A percentile compares a stretch with the other conserved stretches of the same genome.
These are phyloP conservation scores for Pichia pseudocactophila DNA, from an alignment of 805 yeast genomes.

Conservation along the genomic window DNA sequence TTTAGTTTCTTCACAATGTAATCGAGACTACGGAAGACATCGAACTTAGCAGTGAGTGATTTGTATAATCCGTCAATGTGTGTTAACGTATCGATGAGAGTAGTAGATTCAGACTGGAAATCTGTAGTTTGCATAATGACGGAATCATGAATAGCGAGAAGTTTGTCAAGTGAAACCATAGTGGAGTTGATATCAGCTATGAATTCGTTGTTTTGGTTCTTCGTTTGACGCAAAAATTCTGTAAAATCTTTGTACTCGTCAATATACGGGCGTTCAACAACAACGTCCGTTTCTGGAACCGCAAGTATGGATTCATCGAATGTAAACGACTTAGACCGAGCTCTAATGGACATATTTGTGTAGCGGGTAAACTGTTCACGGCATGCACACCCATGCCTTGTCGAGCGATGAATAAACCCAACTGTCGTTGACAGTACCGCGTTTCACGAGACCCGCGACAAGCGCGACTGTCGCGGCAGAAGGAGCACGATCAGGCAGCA, in stretches of 20 bases:
- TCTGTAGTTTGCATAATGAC: constrained; percentile 56
- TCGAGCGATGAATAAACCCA: too few species aligned
- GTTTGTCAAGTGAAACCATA: constrained; percentile 35
- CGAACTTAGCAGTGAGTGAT: constrained; percentile 41
- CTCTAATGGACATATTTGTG: not conserved
- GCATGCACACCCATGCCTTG: too few species aligned
- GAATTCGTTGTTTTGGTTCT: constrained; percentile 29
- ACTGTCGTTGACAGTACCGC: too few species aligned
- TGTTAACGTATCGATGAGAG: constrained; percentile 38
- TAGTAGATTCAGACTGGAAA: constrained; percentile 50
- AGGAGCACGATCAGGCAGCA: too few species aligned
- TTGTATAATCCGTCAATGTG: constrained; percentile 33
- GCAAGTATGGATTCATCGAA: not conserved
- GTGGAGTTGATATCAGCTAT: constrained; percentile 38
- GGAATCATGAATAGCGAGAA: constrained; percentile 44
- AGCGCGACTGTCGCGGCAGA: too few species aligned
- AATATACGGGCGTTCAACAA: constrained; percentile 11
- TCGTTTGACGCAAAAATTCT: constrained; percentile 24
- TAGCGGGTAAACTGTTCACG: too few species aligned
- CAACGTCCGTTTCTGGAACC: not conserved
- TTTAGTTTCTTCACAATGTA: constrained; percentile 59
- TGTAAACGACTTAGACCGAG: not conserved
- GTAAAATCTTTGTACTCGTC: constrained; percentile 33
- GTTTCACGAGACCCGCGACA: too few species aligned
- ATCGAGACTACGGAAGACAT: constrained; percentile 63